phyloP scores from a whole-genome alignment of 164 flowering plant genomes.

The Chimonanthus salicifolius region DNA sequence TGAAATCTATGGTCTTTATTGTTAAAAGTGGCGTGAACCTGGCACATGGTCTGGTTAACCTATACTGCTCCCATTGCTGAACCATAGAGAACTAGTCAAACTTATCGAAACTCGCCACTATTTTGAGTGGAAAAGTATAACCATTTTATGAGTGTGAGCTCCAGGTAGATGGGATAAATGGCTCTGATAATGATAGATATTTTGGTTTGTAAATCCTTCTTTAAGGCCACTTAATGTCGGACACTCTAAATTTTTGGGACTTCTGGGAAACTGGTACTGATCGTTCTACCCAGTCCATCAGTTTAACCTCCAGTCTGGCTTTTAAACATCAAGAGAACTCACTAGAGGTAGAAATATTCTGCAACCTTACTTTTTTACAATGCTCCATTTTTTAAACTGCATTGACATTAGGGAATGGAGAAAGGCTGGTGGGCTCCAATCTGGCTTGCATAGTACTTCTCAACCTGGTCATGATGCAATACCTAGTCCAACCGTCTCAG shows the following conservation, averaged over 20 bases:
- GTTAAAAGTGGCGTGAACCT: background rate
- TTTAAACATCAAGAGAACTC: background rate
- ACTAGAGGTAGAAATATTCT: background rate
- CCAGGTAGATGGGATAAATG: background rate
- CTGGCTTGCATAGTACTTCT: conserved; percentile 34
- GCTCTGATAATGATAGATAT: background rate
- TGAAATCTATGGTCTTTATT: background rate
- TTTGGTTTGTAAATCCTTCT: background rate
- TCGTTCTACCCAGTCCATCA: background rate
- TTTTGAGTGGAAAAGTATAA: background rate
- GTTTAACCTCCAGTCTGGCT: background rate
- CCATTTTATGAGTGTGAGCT: background rate
- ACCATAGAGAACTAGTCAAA: too few relatives aligned
- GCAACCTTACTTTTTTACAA: background rate
- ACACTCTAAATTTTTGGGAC: background rate
- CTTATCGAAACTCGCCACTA: too few relatives aligned
- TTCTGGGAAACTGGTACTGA: background rate
- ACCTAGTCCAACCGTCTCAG: conserved; percentile 70
- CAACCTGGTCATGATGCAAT: conserved; percentile 55
- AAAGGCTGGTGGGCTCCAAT: conserved; percentile 51
- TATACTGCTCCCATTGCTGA: too few relatives aligned
- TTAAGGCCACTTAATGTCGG: background rate
- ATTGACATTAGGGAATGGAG: conserved; percentile 78
- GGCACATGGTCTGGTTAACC: too few relatives aligned
- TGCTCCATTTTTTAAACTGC: background rate